Evolutionary conservation across 2,329 filamentous ascomycete genomes (phyloP).

Genomic region (Trichoderma koningiopsis): DNA sequence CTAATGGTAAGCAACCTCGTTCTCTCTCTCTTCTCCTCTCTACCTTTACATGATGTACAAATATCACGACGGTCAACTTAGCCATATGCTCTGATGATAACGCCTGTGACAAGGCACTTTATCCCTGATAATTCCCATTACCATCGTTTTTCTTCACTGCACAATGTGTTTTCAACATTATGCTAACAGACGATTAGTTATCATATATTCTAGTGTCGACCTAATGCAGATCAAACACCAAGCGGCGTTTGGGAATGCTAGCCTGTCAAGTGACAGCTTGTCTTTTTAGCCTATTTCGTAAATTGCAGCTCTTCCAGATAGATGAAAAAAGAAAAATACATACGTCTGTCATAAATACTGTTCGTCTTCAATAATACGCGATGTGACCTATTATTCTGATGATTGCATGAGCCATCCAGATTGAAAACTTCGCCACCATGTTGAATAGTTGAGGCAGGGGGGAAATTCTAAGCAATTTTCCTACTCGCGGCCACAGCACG

Average conservation of each 20-base stretch:
- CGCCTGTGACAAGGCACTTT: slow-evolving; percentile 50
- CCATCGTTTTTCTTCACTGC: neutral
- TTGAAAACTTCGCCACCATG: slow-evolving; percentile 26
- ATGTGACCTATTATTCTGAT: neutral
- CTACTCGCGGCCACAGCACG: slow-evolving; percentile 29
- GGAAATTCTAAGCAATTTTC: slow-evolving; percentile 30
- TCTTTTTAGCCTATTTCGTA: neutral
- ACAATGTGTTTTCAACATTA: neutral
- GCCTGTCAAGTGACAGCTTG: neutral
- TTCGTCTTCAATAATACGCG: neutral
- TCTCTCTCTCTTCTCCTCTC: neutral
- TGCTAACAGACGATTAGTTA: slow-evolving; percentile 17
- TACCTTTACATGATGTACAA: slow-evolving; percentile 44
- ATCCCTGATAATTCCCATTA: slow-evolving; percentile 24
- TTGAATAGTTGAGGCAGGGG: slow-evolving; percentile 30
- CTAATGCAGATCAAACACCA: neutral
- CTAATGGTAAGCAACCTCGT: slow-evolving; percentile 35
- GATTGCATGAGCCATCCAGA: neutral
- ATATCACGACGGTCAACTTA: slow-evolving; percentile 54
- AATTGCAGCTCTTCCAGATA: neutral
- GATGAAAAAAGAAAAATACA: neutral
- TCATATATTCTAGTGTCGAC: neutral
- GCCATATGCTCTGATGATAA: slow-evolving; percentile 51
- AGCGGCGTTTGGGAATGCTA: neutral
- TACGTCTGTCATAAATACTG: neutral